Percentiles rank a stretch among this genome's conserved stretches.
phyloP scores from a whole-genome alignment of 1,284 basidiomycete species.

The Heimioporus retisporus region DNA sequence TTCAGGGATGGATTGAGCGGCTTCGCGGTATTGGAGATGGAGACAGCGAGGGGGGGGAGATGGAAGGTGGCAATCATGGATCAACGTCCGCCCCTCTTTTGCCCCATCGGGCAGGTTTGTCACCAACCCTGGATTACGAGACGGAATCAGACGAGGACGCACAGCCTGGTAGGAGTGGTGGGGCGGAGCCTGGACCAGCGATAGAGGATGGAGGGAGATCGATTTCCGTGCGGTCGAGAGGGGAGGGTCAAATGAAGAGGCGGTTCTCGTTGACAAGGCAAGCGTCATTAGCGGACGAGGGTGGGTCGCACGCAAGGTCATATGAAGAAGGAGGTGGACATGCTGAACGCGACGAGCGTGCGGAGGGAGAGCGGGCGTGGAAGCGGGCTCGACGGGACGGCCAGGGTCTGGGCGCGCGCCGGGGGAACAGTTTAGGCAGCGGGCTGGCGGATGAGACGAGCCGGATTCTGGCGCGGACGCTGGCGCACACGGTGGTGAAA shows the following conservation, averaged over 20 bases:
- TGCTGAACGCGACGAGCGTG: slow-evolving; percentile 1
- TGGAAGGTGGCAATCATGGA: slow-evolving; percentile 33
- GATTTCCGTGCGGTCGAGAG: slow-evolving; percentile 16
- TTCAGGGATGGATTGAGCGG: slow-evolving; percentile 33
- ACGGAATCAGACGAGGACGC: slow-evolving; percentile 21
- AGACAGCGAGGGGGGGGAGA: slow-evolving; percentile 27
- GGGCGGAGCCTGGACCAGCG: slow-evolving; percentile 16
- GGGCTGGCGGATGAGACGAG: slow-evolving; percentile 12
- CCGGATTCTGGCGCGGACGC: slow-evolving; percentile 23
- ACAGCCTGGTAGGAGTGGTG: slow-evolving; percentile 17
- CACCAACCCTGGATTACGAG: slow-evolving; percentile 31
- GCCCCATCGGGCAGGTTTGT: slow-evolving; percentile 29
- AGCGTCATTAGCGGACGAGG: not conserved
- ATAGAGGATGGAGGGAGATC: slow-evolving; percentile 12
- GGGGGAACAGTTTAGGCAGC: too few relatives aligned
- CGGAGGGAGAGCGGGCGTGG: slow-evolving; percentile 37
- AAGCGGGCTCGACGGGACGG: slow-evolving; percentile 36
- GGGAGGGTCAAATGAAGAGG: slow-evolving; percentile 20
- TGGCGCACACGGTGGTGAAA: slow-evolving; percentile 34
- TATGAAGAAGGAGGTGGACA: slow-evolving; percentile 19
- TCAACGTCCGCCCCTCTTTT: slow-evolving; percentile 34
- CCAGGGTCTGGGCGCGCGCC: slow-evolving; percentile 23
- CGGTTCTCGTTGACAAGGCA: slow-evolving; percentile 21
- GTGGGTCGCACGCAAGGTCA: slow-evolving; percentile 13
- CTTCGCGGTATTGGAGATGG: slow-evolving; percentile 26